Base-by-base conservation (phyloP, 768 basidiomycete genomes). In the Suillus paluster region DNA sequence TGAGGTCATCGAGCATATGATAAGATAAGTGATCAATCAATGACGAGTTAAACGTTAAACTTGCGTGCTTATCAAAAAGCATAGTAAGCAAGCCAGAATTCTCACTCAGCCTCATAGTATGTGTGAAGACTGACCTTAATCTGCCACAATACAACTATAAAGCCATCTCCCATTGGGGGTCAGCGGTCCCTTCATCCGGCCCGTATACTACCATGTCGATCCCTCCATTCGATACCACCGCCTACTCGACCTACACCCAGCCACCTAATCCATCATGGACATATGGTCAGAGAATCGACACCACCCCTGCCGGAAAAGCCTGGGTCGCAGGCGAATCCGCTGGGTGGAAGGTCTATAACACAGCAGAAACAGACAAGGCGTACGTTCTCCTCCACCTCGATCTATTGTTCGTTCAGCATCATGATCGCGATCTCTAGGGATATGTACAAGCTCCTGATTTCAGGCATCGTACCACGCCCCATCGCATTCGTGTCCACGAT, bases 401-500 rank as follows among this genome's bases (percentile, higher is more conserved):
- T n/a, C 36, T 2, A 1, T 17, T 14, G 41, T 48, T 54, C 6
- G 34, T 21, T 1, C 41, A n/a, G 14, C 41, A 34, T 8, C 14
- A 33, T 36, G 45, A 21, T 21, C 21, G 45, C 14, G 25, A 38
- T 15, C 5, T 3, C 15, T 48, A 78, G 73, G 14, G 38, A 61
- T 39, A 56, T 78, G 17, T 77, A 81, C 66, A 67, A 59, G 42
- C 62, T 79, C 25, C 63, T 80, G 71, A 74, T 76, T 27, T 74
- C 75, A 54, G 79, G 79, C 11, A 68, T 82, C 50, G 70, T 75
- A 1, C 82, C 83, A 0, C 70, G 82, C n/a, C 83, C 82, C 9
- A 78, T 83, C 36, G 81, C 78, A 2, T 80, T 82, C 59, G 73
- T 81, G 10, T 80, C 80, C 21, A 75, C 77, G 30, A 58, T 80